Base-by-base conservation (phyloP, 2,329 filamentous ascomycete species). In the Apiospora marii region DNA sequence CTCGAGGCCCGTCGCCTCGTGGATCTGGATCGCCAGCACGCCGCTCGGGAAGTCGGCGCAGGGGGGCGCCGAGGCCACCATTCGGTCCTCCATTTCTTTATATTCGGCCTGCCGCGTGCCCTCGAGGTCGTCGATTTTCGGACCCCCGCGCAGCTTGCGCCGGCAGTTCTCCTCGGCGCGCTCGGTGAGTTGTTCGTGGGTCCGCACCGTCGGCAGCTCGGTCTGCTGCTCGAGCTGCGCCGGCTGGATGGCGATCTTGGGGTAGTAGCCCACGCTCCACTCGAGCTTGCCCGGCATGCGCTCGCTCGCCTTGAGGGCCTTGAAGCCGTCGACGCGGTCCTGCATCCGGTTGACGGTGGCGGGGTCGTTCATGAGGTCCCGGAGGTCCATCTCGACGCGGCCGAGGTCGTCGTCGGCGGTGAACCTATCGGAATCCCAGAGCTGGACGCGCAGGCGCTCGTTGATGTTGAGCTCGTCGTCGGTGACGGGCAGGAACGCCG, bases 1-100 rank as follows among this genome's bases (percentile, higher is more conserved):
- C 68, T 70, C 68, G 19, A 70, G 68, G 8, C 68, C 68, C 48
- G 68, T 70, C 48, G 68, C 68, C 68, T 70, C 68, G 68, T 70
- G 68, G 30, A 70, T 70, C 68, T 70, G 68, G 34, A 70, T 27
- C 46, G 68, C 46, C 30, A 70, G 46, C 22, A 70, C 37, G 1
- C 68, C 68, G 48, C 48, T 58, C 7, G 68, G 68, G n/a, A 10
- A 70, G 1, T 58, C 30, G 68, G 4, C 22, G 13, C 24, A 8
- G 19, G 68, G 48, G n/a, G 68, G 68, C 48, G 49, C 68, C 46
- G 68, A 70, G 4, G 68, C 68, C 8, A 70, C 49, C 68, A 70
- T 70, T 19, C 68, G 68, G 68, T 70, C 68, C 48, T 51, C 37
- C 68, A 70, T 70, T 12, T 70, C 68, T 34, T 70, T 70, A 30